Conservation (phyloP, 352 stramenopile genomes). For the Aphanomyces astaci region DNA sequence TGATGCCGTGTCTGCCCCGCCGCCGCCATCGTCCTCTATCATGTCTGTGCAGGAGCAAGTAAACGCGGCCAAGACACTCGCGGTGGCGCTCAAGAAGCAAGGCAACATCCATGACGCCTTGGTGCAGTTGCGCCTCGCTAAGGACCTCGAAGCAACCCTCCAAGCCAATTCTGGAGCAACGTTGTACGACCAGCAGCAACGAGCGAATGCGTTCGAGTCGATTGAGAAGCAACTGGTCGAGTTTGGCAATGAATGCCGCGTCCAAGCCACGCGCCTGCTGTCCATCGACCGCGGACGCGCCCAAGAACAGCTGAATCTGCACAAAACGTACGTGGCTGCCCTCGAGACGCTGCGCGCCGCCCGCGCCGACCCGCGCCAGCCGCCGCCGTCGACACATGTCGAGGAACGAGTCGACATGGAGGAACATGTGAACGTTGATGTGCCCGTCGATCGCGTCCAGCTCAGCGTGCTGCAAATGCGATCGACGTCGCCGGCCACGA, state of each 20-base stretch:
- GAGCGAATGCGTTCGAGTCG: slow-evolving; percentile 25
- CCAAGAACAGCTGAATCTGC: slow-evolving; percentile 47
- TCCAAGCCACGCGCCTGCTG: slow-evolving; percentile 44
- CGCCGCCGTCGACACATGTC: slow-evolving; percentile 39
- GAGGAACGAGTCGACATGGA: slow-evolving; percentile 34
- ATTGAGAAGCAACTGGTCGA: slow-evolving; percentile 57
- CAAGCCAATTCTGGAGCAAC: too few relatives aligned
- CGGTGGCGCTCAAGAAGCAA: slow-evolving; percentile 46
- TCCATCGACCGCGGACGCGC: slow-evolving; percentile 40
- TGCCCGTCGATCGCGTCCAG: slow-evolving; percentile 47
- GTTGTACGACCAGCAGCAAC: background rate
- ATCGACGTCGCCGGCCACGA: slow-evolving; percentile 33
- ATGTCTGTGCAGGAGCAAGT: slow-evolving; percentile 38
- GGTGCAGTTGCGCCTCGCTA: slow-evolving; percentile 47
- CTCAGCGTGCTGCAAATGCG: slow-evolving; percentile 35
- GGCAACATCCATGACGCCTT: slow-evolving; percentile 51
- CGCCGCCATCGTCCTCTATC: background rate
- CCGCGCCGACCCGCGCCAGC: slow-evolving; percentile 41
- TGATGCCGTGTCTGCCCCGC: background rate
- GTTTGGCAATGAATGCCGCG: slow-evolving; percentile 50
- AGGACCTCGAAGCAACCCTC: slow-evolving; percentile 42
- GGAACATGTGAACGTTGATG: slow-evolving; percentile 36
- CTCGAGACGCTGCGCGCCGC: slow-evolving; percentile 46
- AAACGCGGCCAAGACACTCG: slow-evolving; percentile 36
- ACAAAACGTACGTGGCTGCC: slow-evolving; percentile 49